Evolutionary conservation across 2,329 filamentous ascomycete species (phyloP).

Genomic region (Arachnopeziza araneosa): DNA sequence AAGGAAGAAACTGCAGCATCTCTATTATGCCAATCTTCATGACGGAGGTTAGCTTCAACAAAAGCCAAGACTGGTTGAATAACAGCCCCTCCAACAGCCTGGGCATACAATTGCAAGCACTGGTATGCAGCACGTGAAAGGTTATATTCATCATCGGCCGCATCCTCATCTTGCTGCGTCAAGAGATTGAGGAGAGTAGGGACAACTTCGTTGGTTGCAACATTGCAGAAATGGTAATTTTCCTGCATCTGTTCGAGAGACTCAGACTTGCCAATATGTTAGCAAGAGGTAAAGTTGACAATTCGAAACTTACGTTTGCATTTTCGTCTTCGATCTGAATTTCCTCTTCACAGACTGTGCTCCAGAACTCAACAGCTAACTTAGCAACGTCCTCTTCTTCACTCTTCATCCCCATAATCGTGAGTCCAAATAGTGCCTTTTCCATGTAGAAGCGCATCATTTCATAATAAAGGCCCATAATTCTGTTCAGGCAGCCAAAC

Average conservation of each 20-base stretch:
- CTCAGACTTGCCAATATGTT: conserved; percentile 20
- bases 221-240: conserved; percentile 92
- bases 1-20: conserved; percentile 97
- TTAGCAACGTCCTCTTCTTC: conserved; percentile 97
- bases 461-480: conserved; percentile 98
- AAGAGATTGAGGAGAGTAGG: conserved; percentile 84
- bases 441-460: conserved; percentile 99
- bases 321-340: conserved; percentile 98
- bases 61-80: conserved; percentile 84
- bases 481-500: conserved; percentile 95
- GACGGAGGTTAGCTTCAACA: conserved; percentile 84
- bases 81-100: conserved; percentile 79
- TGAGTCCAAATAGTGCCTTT: conserved; percentile 95
- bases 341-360: conserved; percentile 99
- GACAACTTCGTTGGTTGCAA: conserved; percentile 90
- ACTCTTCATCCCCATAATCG: conserved; percentile 97
- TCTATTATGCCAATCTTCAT: conserved; percentile 89
- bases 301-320: conserved; percentile 51
- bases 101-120: conserved; percentile 89
- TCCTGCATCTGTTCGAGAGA: conserved; percentile 60
- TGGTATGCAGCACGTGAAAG: conserved; percentile 92
- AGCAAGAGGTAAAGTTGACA: conserved; percentile 1
- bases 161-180: conserved; percentile 97
- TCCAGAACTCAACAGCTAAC: conserved; percentile 98
- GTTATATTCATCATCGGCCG: conserved; percentile 95